phyloP scores from a whole-genome alignment of 768 basidiomycete genomes.

The Hebeloma cylindrosporum region DNA sequence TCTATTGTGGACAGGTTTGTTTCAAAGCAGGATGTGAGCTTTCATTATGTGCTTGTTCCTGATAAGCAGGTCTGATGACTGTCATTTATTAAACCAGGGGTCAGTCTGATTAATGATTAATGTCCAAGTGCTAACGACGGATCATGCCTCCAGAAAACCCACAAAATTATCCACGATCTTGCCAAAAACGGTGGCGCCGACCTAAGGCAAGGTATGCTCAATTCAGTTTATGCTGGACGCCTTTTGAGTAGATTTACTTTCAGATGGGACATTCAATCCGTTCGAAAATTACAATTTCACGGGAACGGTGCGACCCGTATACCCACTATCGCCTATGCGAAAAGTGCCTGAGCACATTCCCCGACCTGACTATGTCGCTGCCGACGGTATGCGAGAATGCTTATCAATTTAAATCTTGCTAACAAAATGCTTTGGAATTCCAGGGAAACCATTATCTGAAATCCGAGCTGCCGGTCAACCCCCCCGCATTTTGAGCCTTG shows the following conservation, averaged over 20 bases:
- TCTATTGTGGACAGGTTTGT: constrained; percentile 94
- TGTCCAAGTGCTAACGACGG: constrained; percentile 7
- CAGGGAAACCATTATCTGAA: constrained; percentile 65
- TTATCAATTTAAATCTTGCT: constrained; percentile 9
- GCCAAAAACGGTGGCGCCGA: constrained; percentile 36
- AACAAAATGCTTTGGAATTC: not conserved
- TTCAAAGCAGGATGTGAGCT: constrained; percentile 92
- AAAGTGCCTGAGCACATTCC: constrained; percentile 80
- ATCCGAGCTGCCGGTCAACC: constrained; percentile 55
- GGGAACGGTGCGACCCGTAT: constrained; percentile 76
- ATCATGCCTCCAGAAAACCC: constrained; percentile 60
- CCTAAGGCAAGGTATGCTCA: constrained; percentile 15
- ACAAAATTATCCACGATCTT: constrained; percentile 75
- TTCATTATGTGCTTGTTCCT: constrained; percentile 11
- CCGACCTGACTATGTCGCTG: constrained; percentile 83
- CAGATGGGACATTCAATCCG: constrained; percentile 79
- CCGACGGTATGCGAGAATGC: constrained; percentile 35
- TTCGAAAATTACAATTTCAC: constrained; percentile 78
- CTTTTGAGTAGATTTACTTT: constrained; percentile 1
- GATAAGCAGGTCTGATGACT: constrained; percentile 12
- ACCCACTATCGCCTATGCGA: constrained; percentile 83
- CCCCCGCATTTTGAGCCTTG: constrained; percentile 60
- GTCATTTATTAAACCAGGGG: constrained; percentile 33
- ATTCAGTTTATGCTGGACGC: not conserved
- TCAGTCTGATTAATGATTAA: constrained; percentile 18